Evolutionary conservation across 331 rosid genomes (phyloP).

Genomic region (Phaseolus coccineus): DNA sequence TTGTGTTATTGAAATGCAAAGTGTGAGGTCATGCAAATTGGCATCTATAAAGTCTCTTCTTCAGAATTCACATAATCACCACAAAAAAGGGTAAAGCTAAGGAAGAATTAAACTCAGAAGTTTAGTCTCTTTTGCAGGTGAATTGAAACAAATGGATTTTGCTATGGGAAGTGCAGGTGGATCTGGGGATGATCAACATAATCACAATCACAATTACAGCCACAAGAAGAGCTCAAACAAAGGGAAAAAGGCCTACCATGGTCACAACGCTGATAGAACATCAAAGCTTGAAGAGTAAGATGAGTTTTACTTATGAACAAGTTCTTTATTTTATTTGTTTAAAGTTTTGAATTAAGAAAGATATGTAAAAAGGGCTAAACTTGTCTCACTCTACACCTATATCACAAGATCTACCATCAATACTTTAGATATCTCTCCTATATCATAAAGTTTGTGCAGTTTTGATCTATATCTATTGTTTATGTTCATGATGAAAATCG

Average conservation of each 20-base stretch:
- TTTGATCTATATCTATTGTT: not conserved
- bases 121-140: conserved; percentile 8
- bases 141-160: conserved; percentile 36
- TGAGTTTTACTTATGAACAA: not conserved
- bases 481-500: not conserved
- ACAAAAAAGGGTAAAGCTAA: not conserved
- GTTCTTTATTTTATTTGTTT: not conserved
- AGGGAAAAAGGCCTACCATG: conserved; percentile 45
- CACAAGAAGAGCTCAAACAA: not conserved
- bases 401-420: not conserved
- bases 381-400: not conserved
- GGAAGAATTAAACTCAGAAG: not conserved
- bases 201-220: no score
- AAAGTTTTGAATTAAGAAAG: not conserved
- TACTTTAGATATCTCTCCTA: not conserved
- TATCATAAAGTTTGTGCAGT: not conserved
- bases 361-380: not conserved
- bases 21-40: not conserved
- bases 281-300: conserved; percentile 69
- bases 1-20: conserved; percentile 10
- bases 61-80: conserved; percentile 12
- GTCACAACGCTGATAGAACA: conserved; percentile 57
- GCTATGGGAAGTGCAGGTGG: conserved; percentile 28
- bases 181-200: conserved; percentile 40
- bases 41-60: not conserved